A percentile compares a stretch with the other conserved stretches of the same genome.
Evolutionary conservation across 1,139 yeast species (phyloP).

Genomic region (Blastobotrys aristatus): DNA sequence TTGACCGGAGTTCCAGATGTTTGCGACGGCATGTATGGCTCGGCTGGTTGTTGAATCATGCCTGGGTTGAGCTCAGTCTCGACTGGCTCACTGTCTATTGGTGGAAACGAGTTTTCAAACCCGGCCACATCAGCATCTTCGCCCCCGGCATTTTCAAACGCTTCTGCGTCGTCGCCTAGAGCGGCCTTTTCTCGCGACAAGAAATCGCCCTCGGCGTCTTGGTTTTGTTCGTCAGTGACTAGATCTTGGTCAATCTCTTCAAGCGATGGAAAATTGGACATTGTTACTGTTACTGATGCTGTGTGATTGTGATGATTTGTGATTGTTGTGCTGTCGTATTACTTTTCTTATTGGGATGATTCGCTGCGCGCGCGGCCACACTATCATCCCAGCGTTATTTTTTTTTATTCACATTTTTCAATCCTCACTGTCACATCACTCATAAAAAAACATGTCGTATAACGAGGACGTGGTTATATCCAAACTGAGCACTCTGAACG

Average conservation of each 20-base stretch:
- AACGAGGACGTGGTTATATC: conserved; percentile 45
- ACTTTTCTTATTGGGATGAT: neutral
- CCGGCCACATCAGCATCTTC: conserved; percentile 49
- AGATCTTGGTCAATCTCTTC: conserved; percentile 43
- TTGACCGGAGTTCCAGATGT: conserved; percentile 19
- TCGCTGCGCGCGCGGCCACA: neutral
- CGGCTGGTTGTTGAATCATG: conserved; percentile 29
- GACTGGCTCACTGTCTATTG: conserved; percentile 5
- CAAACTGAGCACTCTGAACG: conserved; percentile 60
- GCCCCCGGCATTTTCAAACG: conserved; percentile 54
- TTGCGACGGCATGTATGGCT: conserved; percentile 29
- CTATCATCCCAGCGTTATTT: neutral
- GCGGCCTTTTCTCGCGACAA: conserved; percentile 79
- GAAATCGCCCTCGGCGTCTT: conserved; percentile 50
- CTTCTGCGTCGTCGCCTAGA: conserved; percentile 65
- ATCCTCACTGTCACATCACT: no score
- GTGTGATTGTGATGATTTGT: neutral
- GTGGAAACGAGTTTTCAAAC: conserved; percentile 34
- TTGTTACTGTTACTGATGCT: conserved; percentile 3
- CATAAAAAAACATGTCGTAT: conserved; percentile 54
- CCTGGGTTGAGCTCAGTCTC: conserved; percentile 21
- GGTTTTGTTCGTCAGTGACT: conserved; percentile 17
- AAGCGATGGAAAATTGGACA: conserved; percentile 78
- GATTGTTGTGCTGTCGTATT: conserved; percentile 1
- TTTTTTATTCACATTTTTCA: neutral